These are phyloP conservation scores for Ceratobasidium sp. DNA, from an alignment of 1,284 basidiomycete species.

Conservation along the genomic window DNA sequence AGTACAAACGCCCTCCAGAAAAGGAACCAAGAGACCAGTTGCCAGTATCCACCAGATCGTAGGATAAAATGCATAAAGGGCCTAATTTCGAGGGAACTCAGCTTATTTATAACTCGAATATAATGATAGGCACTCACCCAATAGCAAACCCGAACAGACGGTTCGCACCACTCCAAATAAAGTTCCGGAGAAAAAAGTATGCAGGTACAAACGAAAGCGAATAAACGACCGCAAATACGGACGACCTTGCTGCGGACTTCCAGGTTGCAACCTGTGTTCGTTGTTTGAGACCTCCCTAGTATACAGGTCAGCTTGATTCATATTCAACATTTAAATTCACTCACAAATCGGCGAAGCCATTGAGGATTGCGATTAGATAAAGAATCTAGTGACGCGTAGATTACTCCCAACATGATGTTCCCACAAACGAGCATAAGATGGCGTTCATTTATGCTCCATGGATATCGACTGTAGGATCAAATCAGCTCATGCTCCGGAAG, in stretches of 20 bases:
- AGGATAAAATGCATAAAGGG: conserved; percentile 32
- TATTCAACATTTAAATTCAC: not conserved
- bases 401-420: not conserved
- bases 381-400: conserved; percentile 1
- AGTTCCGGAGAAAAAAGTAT: conserved; percentile 4
- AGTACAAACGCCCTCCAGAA: conserved; percentile 29
- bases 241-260: not conserved
- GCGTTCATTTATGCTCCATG: conserved; percentile 27
- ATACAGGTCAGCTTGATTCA: not conserved
- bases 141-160: conserved; percentile 11
- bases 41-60: conserved; percentile 12
- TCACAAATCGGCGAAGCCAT: conserved; percentile 34
- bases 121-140: too few relatives aligned
- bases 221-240: not conserved
- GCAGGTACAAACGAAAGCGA: not conserved
- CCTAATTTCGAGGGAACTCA: too few relatives aligned
- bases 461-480: conserved; percentile 10
- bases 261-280: conserved; percentile 10
- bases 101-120: too few relatives aligned
- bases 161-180: conserved; percentile 1
- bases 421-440: conserved; percentile 11
- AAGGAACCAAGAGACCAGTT: conserved; percentile 10
- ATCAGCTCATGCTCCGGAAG: not conserved
- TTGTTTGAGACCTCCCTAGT: conserved; percentile 19
- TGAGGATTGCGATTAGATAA: not conserved